Base-by-base conservation (phyloP, 2,329 filamentous ascomycete species). In the Karstenula rhodostoma region DNA sequence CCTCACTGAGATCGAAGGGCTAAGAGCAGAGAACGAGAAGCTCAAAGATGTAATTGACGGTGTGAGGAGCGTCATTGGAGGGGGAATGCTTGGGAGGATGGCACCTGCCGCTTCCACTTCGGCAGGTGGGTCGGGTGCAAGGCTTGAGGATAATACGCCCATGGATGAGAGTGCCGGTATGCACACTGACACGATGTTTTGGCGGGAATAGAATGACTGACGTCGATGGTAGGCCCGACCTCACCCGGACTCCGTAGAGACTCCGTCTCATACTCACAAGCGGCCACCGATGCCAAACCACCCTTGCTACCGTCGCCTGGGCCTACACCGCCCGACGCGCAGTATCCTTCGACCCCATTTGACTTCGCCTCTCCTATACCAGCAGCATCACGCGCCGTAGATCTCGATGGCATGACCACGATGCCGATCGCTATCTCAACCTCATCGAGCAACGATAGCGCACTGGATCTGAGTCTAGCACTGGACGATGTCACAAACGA, bases 341-440 rank as follows among this genome's bases (percentile, higher is more conserved):
- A 53, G 9, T 40, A 56, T 8, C 27, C 54, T 10, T 53, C 58
- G 7, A 63, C 50, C 35, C 56, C 58, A 3, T 72, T 68, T 46
- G 62, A 69, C 15, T 64, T 65, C 37, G 60, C 56, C 44, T 57
- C 62, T 22, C 44, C 61, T 2, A 49, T 59, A 7, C 48, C 59
- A 22, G 47, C 53, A 3, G 59, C 56, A 12, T 62, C 55, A 7
- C 43, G 57, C 17, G 35, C 50, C 3, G 64, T 76, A 10, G 73
- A 77, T 61, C 57, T 77, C 5, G 73, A 77, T 53, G 73, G 74
- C 29, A 76, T 77, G 73, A 71, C 64, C 10, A 60, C 75, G 19
- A 65, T 71, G 59, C 46, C 64, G 8, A 19, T 43, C 23, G 66
- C 62, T 35, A 55, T 64, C 22, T 58, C 56, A 25, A 32, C 44